Percentiles rank a stretch among this genome's conserved stretches.
These are phyloP conservation scores for Thielaviopsis populi DNA, from an alignment of 2,329 filamentous ascomycete species.

Conservation along the genomic window DNA sequence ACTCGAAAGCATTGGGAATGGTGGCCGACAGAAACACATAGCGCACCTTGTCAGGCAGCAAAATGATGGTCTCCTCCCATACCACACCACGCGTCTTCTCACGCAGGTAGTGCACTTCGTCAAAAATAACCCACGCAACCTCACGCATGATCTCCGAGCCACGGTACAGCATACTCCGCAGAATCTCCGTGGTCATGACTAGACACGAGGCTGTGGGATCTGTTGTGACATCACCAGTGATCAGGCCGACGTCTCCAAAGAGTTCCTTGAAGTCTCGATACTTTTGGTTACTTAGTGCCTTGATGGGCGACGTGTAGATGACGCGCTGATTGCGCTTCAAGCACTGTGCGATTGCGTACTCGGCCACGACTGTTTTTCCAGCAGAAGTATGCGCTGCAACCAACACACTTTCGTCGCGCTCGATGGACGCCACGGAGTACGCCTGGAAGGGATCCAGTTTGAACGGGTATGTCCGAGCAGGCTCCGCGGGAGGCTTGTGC, in stretches of 20 bases:
- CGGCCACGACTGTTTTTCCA: constrained; percentile 94
- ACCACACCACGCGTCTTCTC: constrained; percentile 91
- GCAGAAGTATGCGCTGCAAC: constrained; percentile 96
- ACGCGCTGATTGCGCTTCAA: constrained; percentile 94
- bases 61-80: constrained; percentile 98
- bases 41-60: constrained; percentile 93
- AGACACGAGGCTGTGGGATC: constrained; percentile 96
- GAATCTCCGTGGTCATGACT: constrained; percentile 99
- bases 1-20: constrained; percentile 97
- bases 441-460: constrained; percentile 95
- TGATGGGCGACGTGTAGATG: constrained; percentile 98
- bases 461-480: constrained; percentile 74
- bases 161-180: constrained; percentile 94
- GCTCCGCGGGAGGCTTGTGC: constrained; percentile 77
- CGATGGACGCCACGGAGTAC: constrained; percentile 83
- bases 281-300: constrained; percentile 96
- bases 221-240: constrained; percentile 98
- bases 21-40: constrained; percentile 98
- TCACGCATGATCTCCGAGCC: constrained; percentile 99
- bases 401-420: constrained; percentile 88
- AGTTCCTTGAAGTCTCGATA: constrained; percentile 91
- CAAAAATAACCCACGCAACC: constrained; percentile 95
- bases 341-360: constrained; percentile 96
- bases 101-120: constrained; percentile 97
- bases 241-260: constrained; percentile 91